Conservation (phyloP, 176 grass and related monocot genomes). For the Panicum miliaceum region DNA sequence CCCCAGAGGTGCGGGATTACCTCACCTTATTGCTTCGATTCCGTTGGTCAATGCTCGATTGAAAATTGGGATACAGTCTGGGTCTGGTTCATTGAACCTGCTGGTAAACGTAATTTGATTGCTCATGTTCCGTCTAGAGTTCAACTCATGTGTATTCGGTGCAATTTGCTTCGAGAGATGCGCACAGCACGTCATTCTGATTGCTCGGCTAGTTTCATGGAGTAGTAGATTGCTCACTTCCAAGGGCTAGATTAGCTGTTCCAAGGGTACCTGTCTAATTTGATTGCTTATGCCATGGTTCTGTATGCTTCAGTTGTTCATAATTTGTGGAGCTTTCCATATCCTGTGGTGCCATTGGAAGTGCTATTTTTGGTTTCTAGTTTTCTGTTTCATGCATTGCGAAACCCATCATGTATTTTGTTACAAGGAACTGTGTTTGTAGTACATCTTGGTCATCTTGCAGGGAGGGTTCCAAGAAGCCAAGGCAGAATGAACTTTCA, state of each 20-base stretch:
- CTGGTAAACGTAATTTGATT: neutral
- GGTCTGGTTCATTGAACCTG: neutral
- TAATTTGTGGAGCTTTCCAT: neutral
- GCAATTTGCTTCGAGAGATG: neutral
- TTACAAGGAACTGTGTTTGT: slow-evolving; percentile 12
- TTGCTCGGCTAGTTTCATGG: neutral
- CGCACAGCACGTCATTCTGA: neutral
- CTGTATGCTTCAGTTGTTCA: neutral
- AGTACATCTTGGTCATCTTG: slow-evolving; percentile 8
- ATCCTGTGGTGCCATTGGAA: neutral
- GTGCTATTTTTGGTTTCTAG: neutral
- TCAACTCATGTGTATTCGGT: neutral
- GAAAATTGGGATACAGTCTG: neutral
- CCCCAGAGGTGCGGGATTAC: slow-evolving; percentile 34
- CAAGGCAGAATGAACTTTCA: slow-evolving; percentile 58
- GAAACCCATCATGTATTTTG: neutral
- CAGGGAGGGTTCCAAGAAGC: slow-evolving; percentile 56
- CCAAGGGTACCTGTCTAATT: neutral
- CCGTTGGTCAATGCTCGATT: neutral
- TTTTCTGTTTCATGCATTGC: neutral
- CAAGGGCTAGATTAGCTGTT: neutral
- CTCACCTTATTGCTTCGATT: neutral
- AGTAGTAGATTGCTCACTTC: neutral
- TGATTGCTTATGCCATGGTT: neutral
- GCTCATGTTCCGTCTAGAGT: neutral